These are phyloP conservation scores for Erodium texanum DNA, from an alignment of 441 rosid genomes.

Conservation along the genomic window DNA sequence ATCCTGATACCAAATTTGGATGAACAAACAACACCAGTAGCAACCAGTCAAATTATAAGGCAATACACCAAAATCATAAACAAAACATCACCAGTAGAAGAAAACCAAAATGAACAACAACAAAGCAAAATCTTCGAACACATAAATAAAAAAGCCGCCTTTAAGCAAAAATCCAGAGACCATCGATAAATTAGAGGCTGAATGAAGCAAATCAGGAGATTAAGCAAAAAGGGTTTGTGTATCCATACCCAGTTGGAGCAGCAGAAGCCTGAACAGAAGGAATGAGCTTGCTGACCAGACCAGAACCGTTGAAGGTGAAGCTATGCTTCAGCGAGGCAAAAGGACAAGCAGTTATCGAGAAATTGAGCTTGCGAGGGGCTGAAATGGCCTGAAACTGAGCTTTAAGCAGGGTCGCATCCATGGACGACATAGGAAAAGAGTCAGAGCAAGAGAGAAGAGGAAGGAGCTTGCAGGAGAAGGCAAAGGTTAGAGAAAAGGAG, in stretches of 20 bases:
- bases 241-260: slow-evolving; percentile 39
- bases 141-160: background rate
- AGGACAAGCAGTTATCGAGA: slow-evolving; percentile 18
- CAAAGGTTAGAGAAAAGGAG: background rate
- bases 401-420: slow-evolving; percentile 45
- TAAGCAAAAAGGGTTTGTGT: background rate
- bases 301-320: slow-evolving; percentile 11
- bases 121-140: background rate
- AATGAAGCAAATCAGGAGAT: slow-evolving; percentile 8
- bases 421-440: slow-evolving; percentile 12
- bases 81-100: too few relatives aligned
- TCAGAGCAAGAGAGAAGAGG: background rate
- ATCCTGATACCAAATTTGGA: background rate
- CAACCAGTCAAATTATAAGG: too few relatives aligned
- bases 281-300: slow-evolving; percentile 26
- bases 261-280: slow-evolving; percentile 30
- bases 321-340: slow-evolving; percentile 9
- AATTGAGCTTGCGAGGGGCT: slow-evolving; percentile 11
- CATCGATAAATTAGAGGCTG: background rate
- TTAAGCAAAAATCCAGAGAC: background rate
- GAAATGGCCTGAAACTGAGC: slow-evolving; percentile 29
- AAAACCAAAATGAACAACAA: background rate
- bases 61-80: background rate
- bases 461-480: background rate
- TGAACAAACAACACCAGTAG: background rate